Conservation (phyloP, 129 eudicot genomes). For the Erigeron canadensis region DNA sequence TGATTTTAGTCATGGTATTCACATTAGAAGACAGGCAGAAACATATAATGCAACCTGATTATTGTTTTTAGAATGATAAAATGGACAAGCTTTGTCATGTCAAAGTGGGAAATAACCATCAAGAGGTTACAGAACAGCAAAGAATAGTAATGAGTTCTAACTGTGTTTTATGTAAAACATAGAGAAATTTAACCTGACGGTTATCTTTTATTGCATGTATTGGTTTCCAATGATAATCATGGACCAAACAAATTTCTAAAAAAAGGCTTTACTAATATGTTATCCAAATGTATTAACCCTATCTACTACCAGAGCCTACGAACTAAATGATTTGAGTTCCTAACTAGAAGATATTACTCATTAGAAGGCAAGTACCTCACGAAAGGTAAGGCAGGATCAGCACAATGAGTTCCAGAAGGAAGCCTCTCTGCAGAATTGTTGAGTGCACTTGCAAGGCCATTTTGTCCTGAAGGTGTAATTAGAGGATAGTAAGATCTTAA, state of each 20-base stretch:
- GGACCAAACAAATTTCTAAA: too few species aligned
- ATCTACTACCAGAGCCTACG: neutral
- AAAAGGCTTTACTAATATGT: too few species aligned
- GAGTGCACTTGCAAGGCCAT: constrained; percentile 87
- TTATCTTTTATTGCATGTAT: too few species aligned
- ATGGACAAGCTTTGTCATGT: neutral
- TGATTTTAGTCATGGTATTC: constrained; percentile 18
- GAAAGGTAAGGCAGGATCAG: constrained; percentile 96
- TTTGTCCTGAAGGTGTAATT: constrained; percentile 98
- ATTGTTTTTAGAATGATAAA: neutral
- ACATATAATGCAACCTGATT: neutral
- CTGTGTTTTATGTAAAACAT: neutral
- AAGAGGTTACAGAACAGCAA: neutral
- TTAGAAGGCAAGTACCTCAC: constrained; percentile 55
- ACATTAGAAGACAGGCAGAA: constrained; percentile 12
- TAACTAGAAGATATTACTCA: constrained; percentile 3
- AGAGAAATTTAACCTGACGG: too few species aligned
- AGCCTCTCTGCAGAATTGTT: constrained; percentile 84
- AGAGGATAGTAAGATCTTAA: constrained; percentile 95
- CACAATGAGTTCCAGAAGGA: constrained; percentile 97
- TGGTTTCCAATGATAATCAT: too few species aligned
- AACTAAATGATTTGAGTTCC: neutral
- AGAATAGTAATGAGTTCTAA: neutral
- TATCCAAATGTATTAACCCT: neutral
- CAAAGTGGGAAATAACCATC: neutral